These are phyloP conservation scores for Agaricus sinodeliciosus DNA, from an alignment of 768 basidiomycete genomes.

Conservation along the genomic window DNA sequence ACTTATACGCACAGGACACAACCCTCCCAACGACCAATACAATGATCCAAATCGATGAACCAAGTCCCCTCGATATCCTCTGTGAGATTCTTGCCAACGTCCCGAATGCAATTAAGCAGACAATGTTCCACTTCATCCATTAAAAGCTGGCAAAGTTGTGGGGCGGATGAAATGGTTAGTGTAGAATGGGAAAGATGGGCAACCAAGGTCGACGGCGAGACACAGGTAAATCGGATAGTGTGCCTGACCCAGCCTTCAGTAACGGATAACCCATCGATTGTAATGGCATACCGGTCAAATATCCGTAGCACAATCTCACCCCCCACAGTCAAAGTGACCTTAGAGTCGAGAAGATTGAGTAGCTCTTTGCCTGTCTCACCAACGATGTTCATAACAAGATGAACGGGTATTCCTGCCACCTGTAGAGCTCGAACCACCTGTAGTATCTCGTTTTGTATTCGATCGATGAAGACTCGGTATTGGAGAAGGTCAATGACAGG, in stretches of 20 bases:
- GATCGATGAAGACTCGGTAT: slow-evolving; percentile 67
- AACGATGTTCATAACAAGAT: slow-evolving; percentile 53
- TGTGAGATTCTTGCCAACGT: slow-evolving; percentile 50
- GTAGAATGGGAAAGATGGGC: slow-evolving; percentile 80
- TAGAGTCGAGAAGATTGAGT: slow-evolving; percentile 37
- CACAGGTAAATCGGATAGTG: slow-evolving; percentile 68
- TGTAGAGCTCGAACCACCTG: slow-evolving; percentile 43
- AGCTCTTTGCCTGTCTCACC: slow-evolving; percentile 63
- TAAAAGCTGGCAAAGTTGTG: slow-evolving; percentile 69
- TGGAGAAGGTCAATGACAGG: slow-evolving; percentile 76
- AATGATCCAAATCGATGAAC: slow-evolving; percentile 71
- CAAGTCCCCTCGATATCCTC: slow-evolving; percentile 58
- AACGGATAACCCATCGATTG: background rate
- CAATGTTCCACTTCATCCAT: slow-evolving; percentile 72
- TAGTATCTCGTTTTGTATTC: slow-evolving; percentile 52
- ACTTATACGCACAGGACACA: slow-evolving; percentile 56
- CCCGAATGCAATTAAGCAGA: slow-evolving; percentile 62
- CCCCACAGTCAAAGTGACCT: slow-evolving; percentile 38
- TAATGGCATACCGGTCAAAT: slow-evolving; percentile 46
- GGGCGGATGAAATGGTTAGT: slow-evolving; percentile 63
- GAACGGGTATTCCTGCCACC: slow-evolving; percentile 47
- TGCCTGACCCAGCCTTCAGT: slow-evolving; percentile 36
- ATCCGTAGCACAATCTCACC: slow-evolving; percentile 73
- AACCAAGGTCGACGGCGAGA: slow-evolving; percentile 68
- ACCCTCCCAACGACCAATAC: slow-evolving; percentile 78